Evolutionary conservation across 2,329 filamentous ascomycete species (phyloP), one percentile per base, ranked within the genome.

Genomic region (Aphanoascus verrucosus): DNA sequence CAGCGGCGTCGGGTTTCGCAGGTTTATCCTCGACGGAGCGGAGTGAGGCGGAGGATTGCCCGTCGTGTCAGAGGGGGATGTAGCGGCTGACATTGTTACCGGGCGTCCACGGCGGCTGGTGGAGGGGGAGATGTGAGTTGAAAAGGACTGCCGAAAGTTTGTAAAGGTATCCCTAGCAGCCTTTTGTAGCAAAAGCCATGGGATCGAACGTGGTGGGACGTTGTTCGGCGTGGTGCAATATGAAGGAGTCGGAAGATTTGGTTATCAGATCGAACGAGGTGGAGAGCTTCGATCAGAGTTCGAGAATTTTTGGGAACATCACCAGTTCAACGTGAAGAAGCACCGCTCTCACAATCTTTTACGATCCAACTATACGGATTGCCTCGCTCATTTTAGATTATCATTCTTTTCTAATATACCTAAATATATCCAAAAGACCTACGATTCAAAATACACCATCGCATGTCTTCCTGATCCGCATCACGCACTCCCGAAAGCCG

Each of bases 1-100:
- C 54, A 96, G 77, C 28, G 90, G 90, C 42, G 94, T 74, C 14
- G 90, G 90, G 64, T 91, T 93, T 61, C 81, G 79, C 47, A 74
- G 66, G 57, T 73, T 67, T 63, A 73, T 61, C 63, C 61, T 54
- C 54, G 57, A 47, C 52, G 51, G 34, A 17, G 60, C 52, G 38
- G 57, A 44, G 40, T 15, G 58, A 54, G 56, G 61, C 56, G 45
- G 62, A 57, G 6, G 60, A 48, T 53, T 40, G 42, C 32, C 34
- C 31, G 62, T 59, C 20, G 58, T 35, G 54, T 56, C 46, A 57
- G 53, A 44, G 20, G 47, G 54, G 52, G 55, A 60, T 31, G 56
- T 52, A 44, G 56, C 53, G 47, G 44, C 57, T 48, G 52, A 56
- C 55, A 58, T 61, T 53, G 55, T 57, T 53, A 48, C 59, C 49